Percentiles rank a stretch among this genome's conserved stretches.
Conservation (phyloP, 805 yeast genomes). For the Dipodascus albidus region DNA sequence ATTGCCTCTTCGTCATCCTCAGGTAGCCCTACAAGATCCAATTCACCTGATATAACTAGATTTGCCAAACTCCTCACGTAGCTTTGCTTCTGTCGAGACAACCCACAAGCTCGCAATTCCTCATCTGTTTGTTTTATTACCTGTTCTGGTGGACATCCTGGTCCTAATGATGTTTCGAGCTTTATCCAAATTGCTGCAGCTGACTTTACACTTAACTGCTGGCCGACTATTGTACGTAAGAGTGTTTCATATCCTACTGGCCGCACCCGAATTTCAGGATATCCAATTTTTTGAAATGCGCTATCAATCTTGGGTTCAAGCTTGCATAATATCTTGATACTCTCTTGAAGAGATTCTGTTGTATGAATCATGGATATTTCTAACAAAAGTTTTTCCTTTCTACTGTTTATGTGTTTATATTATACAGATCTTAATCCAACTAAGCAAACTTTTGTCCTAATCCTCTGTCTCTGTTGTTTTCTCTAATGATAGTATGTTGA, state of each 20-base stretch:
- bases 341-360: neutral
- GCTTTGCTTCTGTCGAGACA: constrained; percentile 55
- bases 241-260: constrained; percentile 2
- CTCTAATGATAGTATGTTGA: too few relatives aligned
- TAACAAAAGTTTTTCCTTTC: neutral
- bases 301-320: neutral
- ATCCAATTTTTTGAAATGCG: neutral
- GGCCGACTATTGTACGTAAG: constrained; percentile 21
- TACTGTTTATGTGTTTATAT: too few relatives aligned
- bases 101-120: constrained; percentile 49
- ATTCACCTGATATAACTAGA: constrained; percentile 17
- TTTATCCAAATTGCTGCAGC: constrained; percentile 31
- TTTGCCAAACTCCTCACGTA: constrained; percentile 54
- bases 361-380: neutral
- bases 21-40: constrained; percentile 20
- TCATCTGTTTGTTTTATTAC: constrained; percentile 34
- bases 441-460: too few relatives aligned
- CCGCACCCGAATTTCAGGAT: neutral
- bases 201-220: constrained; percentile 49
- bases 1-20: constrained; percentile 23
- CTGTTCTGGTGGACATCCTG: constrained; percentile 30
- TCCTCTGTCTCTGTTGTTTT: too few relatives aligned
- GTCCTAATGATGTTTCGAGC: constrained; percentile 5
- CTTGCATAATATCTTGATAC: neutral
- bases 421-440: too few relatives aligned